A percentile compares a stretch with the other conserved stretches of the same genome.
Conservation (phyloP, 169 alveolate genomes). For the Eimeria falciformis region DNA sequence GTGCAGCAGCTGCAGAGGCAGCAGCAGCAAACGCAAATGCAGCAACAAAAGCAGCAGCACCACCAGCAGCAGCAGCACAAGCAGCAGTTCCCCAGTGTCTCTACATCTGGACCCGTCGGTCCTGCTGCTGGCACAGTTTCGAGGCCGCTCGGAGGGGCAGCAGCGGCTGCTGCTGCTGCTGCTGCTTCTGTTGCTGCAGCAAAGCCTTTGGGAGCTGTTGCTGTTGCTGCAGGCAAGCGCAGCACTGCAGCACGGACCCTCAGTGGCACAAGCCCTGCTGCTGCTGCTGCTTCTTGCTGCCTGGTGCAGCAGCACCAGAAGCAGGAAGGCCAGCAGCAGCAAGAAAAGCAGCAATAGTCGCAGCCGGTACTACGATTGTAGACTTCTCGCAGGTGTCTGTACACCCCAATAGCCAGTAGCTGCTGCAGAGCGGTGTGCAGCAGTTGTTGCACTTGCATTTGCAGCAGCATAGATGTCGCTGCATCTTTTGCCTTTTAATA, state of each 20-base stretch:
- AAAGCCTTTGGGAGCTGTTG: neutral
- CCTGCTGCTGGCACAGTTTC: neutral
- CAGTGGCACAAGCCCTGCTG: neutral
- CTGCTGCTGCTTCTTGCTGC: neutral
- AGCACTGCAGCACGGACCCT: neutral
- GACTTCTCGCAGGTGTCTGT: too few species aligned
- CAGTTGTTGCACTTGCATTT: conserved; percentile 16
- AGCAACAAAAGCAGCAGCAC: neutral
- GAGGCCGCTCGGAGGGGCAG: conserved; percentile 37
- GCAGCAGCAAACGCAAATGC: conserved; percentile 26
- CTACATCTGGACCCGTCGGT: neutral
- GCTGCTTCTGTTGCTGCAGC: conserved; percentile 12
- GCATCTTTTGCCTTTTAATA: too few species aligned
- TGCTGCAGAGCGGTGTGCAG: conserved; percentile 14
- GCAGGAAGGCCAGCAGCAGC: conserved; percentile 39
- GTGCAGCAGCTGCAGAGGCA: conserved; percentile 20
- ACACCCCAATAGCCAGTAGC: too few species aligned
- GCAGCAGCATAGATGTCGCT: too few species aligned
- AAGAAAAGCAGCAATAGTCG: neutral
- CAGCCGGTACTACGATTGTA: too few species aligned
- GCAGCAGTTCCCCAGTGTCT: neutral
- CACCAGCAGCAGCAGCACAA: conserved; percentile 33
- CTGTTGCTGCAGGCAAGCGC: neutral
- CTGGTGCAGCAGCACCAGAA: conserved; percentile 31
- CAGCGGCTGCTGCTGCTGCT: conserved; percentile 39